Base-by-base conservation (phyloP, 805 yeast genomes). In the Yamadazyma kitorensis region DNA sequence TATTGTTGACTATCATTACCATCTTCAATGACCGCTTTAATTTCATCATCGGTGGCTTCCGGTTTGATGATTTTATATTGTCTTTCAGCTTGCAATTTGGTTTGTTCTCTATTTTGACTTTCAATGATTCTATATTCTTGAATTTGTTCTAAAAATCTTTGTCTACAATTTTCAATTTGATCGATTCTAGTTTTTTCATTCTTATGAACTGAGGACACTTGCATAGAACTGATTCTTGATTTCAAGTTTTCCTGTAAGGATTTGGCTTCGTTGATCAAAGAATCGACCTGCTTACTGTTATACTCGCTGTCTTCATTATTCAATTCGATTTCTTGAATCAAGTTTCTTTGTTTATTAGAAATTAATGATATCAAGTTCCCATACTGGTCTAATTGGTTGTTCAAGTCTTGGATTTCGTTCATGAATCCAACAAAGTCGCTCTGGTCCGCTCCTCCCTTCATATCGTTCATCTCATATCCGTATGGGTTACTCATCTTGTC, bases 41-140 rank as follows among this genome's bases (percentile, higher is more conserved):
- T 85, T 66, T 91, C 95, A 32, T 72, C 84, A 17, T 83, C 84
- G 13, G 91, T 74, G 4, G 94, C 93, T 41, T 80, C 83, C 6
- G 95, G 95, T 52, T 80, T 83, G 44, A 86, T 93, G 52, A 93
- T 86, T 55, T 79, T 80, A 68, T 83, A 89, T 72, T 91, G 98
- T 60, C 96, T 80, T 52, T 82, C 89, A 31, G 96, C 96, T 55
- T 86, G 95, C 42, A 78, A 78, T 57, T 83, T 80, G 59, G 86
- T 86, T 51, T 82, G 79, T 57, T 83, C 88, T 47, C 88, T 76
- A 69, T 86, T 88, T 51, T 82, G 78, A 42, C 86, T 87, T 63
- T 93, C 98, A 45, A 86, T 77, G 51, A 80, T 74, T 61, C 94
- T 79, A 67, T 86, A 87, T 55, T 80, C 87, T 61, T 87, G 93